Evolutionary conservation across 495 filamentous ascomycete genomes (phyloP).

Genomic region (Lasiosphaeris hirsuta): DNA sequence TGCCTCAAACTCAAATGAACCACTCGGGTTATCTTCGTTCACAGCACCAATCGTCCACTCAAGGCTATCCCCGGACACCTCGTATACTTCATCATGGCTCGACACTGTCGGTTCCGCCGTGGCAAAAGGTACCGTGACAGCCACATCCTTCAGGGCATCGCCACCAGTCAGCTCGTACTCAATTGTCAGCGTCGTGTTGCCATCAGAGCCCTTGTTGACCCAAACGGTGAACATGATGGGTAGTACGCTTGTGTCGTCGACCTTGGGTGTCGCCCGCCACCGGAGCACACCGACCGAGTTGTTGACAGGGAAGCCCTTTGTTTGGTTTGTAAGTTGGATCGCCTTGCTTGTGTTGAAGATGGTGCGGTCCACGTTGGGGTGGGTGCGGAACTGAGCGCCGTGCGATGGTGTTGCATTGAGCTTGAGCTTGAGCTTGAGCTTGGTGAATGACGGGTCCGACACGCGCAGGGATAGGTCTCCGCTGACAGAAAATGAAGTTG

Average conservation of each 20-base stretch:
- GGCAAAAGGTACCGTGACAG: conserved; percentile 79
- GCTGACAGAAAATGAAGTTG: conserved; percentile 81
- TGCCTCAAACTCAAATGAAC: conserved; percentile 91
- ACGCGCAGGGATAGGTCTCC: conserved; percentile 89
- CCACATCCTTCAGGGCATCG: conserved; percentile 72
- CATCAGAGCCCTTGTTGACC: conserved; percentile 80
- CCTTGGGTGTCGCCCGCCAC: conserved; percentile 75
- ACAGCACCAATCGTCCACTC: conserved; percentile 89
- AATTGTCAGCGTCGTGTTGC: conserved; percentile 78
- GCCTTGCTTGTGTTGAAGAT: conserved; percentile 71
- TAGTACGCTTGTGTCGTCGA: conserved; percentile 67
- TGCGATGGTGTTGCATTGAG: conserved; percentile 69
- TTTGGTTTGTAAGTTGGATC: conserved; percentile 80
- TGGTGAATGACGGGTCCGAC: conserved; percentile 79
- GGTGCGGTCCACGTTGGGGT: conserved; percentile 89
- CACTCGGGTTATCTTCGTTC: conserved; percentile 72
- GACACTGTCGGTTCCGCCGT: conserved; percentile 82
- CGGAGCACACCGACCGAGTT: conserved; percentile 83
- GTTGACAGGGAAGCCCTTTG: conserved; percentile 87
- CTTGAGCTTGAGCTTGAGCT: conserved; percentile 77
- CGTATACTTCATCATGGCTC: conserved; percentile 89
- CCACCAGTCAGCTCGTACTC: conserved; percentile 88
- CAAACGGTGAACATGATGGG: conserved; percentile 95
- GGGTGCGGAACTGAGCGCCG: conserved; percentile 83
- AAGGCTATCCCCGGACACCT: conserved; percentile 86